A percentile compares a stretch with the other conserved stretches of the same genome.
Conservation (phyloP, 139 green algal species). For the Tetraselmis chui region DNA sequence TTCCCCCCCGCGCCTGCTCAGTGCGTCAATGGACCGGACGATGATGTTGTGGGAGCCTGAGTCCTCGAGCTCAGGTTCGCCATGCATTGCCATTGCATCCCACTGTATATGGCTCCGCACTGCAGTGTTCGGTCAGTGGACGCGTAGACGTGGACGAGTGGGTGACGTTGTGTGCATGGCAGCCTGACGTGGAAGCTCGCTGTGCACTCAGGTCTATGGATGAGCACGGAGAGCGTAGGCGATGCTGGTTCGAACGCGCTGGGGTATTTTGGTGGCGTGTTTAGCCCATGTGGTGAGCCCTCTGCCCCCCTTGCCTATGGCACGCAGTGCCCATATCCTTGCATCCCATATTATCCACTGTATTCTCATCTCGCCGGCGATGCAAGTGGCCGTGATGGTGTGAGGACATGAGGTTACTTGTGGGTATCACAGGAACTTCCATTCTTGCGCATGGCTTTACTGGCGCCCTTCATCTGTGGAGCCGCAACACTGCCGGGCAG, state of each 20-base stretch:
- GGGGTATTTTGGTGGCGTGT: constrained; percentile 71
- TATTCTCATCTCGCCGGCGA: no score
- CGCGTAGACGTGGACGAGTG: no score
- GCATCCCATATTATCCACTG: no score
- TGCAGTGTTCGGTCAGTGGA: no score
- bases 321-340: no score
- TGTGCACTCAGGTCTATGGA: constrained; percentile 62
- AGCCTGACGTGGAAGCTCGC: no score
- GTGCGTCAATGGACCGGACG: constrained; percentile 88
- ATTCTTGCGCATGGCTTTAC: constrained; percentile 87
- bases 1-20: constrained; percentile 57
- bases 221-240: constrained; percentile 72
- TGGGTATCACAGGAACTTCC: not conserved
- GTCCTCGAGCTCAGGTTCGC: not conserved
- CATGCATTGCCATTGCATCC: no score
- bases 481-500: not conserved
- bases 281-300: constrained; percentile 34
- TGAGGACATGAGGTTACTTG: no score
- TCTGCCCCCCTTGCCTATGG: no score
- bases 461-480: constrained; percentile 88
- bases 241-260: constrained; percentile 69
- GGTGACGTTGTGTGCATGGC: no score
- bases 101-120: no score
- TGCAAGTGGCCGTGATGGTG: no score
- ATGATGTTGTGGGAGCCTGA: constrained; percentile 89